A percentile compares a stretch with the other conserved stretches of the same genome.
phyloP scores from a whole-genome alignment of 805 yeast genomes.

The Diddensiella transvaalensis region DNA sequence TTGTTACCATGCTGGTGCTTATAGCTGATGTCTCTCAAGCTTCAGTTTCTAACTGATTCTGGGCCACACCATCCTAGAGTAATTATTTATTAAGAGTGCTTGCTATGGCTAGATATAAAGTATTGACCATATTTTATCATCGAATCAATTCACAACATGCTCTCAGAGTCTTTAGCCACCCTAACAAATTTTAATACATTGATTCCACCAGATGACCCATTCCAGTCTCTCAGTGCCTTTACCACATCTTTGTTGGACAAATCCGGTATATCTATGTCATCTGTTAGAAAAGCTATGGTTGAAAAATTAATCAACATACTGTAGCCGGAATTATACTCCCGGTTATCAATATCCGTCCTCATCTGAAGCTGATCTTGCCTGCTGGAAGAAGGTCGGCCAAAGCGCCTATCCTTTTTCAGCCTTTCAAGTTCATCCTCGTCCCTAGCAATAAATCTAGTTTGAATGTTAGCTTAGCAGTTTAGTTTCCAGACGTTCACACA shows the following conservation, averaged over 20 bases:
- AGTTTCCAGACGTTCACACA: neutral
- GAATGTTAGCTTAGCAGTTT: neutral
- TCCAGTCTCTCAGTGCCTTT: constrained; percentile 64
- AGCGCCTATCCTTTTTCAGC: constrained; percentile 60
- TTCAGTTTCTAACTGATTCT: neutral
- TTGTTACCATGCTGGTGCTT: constrained; percentile 10
- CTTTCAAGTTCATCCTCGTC: constrained; percentile 72
- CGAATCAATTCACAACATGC: too few relatives aligned
- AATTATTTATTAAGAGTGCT: too few relatives aligned
- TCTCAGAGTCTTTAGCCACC: constrained; percentile 27
- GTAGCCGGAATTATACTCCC: constrained; percentile 66
- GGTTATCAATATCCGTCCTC: constrained; percentile 55
- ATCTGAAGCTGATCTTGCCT: constrained; percentile 66
- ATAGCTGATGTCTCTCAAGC: neutral
- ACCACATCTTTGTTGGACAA: constrained; percentile 60
- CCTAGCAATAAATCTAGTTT: constrained; percentile 46
- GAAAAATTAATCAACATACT: constrained; percentile 16
- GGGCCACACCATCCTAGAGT: constrained; percentile 1
- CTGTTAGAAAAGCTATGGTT: neutral
- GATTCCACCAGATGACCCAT: constrained; percentile 75
- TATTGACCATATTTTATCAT: too few relatives aligned
- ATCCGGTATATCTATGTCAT: constrained; percentile 55
- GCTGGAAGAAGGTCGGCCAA: constrained; percentile 80
- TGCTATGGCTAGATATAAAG: too few relatives aligned
- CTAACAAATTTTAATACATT: constrained; percentile 53